phyloP scores from a whole-genome alignment of 176 grass and related monocot genomes.

The Tillandsia fasciculata region DNA sequence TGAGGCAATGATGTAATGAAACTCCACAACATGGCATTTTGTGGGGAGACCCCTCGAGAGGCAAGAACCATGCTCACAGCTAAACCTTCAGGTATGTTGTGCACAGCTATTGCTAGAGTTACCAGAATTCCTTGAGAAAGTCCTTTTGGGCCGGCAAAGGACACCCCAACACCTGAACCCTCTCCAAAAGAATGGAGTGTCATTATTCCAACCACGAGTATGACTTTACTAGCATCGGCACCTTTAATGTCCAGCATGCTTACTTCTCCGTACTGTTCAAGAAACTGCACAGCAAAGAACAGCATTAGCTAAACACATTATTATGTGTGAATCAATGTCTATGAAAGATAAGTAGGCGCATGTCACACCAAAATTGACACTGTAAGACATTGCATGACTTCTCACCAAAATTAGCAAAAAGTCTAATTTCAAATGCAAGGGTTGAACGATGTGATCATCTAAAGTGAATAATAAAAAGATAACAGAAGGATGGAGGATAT shows the following conservation, averaged over 20 bases:
- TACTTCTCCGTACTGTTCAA: conserved; percentile 91
- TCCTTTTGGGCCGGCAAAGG: conserved; percentile 89
- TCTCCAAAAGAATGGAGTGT: conserved; percentile 98
- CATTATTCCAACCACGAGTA: conserved; percentile 99
- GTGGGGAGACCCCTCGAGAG: conserved; percentile 74
- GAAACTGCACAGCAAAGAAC: conserved; percentile 39
- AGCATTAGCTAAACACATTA: conserved; percentile 7
- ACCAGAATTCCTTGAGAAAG: conserved; percentile 86
- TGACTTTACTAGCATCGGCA: conserved; percentile 98
- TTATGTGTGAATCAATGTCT: too few species aligned
- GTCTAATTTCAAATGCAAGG: too few species aligned
- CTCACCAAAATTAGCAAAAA: too few species aligned
- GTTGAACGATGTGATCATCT: too few species aligned
- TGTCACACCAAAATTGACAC: too few species aligned
- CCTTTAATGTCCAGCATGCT: conserved; percentile 99
- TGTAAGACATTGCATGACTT: too few species aligned
- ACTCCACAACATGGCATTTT: conserved; percentile 98
- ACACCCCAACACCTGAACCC: conserved; percentile 96
- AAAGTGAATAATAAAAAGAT: too few species aligned
- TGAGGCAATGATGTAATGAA: conserved; percentile 96
- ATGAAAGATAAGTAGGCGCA: too few species aligned
- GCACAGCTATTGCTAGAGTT: conserved; percentile 92
- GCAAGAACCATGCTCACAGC: conserved; percentile 96
- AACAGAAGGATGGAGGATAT: too few species aligned
- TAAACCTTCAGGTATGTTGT: conserved; percentile 98